phyloP scores from a whole-genome alignment of 2,329 filamentous ascomycete genomes.

The Neonectria coccinea region DNA sequence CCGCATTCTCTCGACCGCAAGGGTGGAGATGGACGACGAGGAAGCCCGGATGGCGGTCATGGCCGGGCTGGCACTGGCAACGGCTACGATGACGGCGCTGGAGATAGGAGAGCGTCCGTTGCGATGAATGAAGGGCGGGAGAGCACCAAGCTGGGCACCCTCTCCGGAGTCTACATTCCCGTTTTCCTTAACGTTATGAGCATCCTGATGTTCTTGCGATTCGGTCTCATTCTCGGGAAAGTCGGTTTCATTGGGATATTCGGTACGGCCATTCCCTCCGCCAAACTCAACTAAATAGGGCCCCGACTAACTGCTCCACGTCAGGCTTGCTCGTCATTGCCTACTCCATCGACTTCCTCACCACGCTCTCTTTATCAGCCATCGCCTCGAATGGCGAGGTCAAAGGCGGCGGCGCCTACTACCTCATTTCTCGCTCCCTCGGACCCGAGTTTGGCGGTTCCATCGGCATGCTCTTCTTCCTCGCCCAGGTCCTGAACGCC shows the following conservation, averaged over 20 bases:
- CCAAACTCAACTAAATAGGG: neutral
- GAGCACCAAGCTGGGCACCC: constrained; percentile 76
- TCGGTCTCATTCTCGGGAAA: constrained; percentile 86
- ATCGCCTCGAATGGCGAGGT: constrained; percentile 93
- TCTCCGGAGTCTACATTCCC: constrained; percentile 86
- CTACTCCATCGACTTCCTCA: constrained; percentile 87
- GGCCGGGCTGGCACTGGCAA: constrained; percentile 16
- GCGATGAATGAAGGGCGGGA: constrained; percentile 52
- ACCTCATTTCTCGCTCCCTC: constrained; percentile 85
- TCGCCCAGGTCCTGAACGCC: constrained; percentile 90
- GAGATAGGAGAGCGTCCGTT: constrained; percentile 33
- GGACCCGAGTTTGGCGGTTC: constrained; percentile 91
- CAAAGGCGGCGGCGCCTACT: constrained; percentile 88
- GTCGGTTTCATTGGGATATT: constrained; percentile 83
- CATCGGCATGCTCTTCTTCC: constrained; percentile 88
- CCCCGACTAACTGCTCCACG: constrained; percentile 3
- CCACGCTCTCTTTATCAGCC: constrained; percentile 86
- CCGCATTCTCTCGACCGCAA: constrained; percentile 35
- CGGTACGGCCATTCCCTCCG: constrained; percentile 61
- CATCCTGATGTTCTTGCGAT: constrained; percentile 92
- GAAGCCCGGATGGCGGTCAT: constrained; percentile 23
- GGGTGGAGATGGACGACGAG: constrained; percentile 24
- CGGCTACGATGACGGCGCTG: constrained; percentile 22
- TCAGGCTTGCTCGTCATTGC: constrained; percentile 77
- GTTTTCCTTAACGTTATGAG: constrained; percentile 90